Conservation (phyloP, 345 rosid genomes). For the Cardamine occulta region DNA sequence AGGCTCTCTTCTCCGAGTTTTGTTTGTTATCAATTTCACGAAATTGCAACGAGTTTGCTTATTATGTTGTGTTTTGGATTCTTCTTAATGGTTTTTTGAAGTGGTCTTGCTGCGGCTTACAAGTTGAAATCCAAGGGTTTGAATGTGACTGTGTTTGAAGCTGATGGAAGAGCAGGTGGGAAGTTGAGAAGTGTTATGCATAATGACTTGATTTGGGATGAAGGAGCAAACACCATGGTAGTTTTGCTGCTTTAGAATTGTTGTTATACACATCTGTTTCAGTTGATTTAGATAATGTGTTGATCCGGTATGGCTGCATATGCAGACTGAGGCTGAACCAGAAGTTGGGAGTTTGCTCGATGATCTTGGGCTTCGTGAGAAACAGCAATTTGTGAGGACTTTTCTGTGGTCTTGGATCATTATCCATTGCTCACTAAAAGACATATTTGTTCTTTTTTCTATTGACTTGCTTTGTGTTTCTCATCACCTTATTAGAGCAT, state of each 20-base stretch:
- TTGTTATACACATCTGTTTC: neutral
- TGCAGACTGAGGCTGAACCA: conserved; percentile 81
- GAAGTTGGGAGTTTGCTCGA: conserved; percentile 75
- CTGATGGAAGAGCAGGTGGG: conserved; percentile 88
- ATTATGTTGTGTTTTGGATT: neutral
- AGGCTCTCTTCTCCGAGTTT: neutral
- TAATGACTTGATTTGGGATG: conserved; percentile 80
- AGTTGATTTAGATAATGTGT: neutral
- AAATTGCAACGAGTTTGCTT: neutral
- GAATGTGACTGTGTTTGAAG: conserved; percentile 80
- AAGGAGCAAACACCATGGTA: conserved; percentile 98
- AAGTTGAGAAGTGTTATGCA: conserved; percentile 69
- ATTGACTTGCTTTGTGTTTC: neutral
- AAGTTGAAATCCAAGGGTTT: conserved; percentile 80
- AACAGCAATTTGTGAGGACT: conserved; percentile 77
- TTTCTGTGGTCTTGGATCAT: neutral
- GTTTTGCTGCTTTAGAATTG: neutral
- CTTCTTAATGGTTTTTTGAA: conserved; percentile 33
- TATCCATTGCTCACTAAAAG: neutral
- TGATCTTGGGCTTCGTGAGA: conserved; percentile 81
- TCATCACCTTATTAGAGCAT: conserved; percentile 11
- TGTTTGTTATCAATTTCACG: neutral
- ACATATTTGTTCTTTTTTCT: neutral
- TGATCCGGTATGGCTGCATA: conserved; percentile 8
- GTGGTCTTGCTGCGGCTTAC: conserved; percentile 95